These are phyloP conservation scores for Inonotus hispidus DNA, from an alignment of 1,284 basidiomycete species.

Conservation along the genomic window DNA sequence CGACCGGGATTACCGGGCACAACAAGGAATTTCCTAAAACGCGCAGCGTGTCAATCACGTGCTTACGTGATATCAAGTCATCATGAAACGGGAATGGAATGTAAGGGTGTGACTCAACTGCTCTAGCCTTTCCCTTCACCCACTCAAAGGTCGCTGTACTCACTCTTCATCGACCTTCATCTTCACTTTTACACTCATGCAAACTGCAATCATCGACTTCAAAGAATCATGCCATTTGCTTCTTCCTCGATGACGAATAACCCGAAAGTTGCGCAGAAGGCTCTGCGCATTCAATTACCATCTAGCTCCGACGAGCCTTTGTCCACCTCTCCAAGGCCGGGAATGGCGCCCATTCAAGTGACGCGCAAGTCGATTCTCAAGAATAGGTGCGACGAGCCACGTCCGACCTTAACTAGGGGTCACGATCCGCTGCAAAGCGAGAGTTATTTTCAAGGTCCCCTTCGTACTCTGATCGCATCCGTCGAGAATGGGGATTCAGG, in stretches of 20 bases:
- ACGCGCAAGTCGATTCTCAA: neutral
- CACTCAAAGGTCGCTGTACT: neutral
- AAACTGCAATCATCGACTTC: neutral
- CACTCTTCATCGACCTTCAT: neutral
- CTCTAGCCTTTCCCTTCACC: neutral
- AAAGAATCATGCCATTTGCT: neutral
- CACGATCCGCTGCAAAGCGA: conserved; percentile 7
- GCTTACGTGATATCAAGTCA: neutral
- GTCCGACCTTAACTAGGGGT: neutral
- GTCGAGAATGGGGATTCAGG: neutral
- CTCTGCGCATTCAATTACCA: neutral
- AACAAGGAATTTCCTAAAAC: neutral
- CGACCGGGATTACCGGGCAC: neutral
- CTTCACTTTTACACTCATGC: neutral
- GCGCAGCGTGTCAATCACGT: conserved; percentile 1
- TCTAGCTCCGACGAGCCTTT: neutral
- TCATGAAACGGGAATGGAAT: neutral
- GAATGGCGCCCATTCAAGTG: neutral
- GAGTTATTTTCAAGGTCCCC: conserved; percentile 6
- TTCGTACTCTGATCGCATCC: conserved; percentile 13
- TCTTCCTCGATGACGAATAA: neutral
- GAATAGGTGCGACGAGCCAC: neutral
- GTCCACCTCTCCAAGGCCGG: neutral
- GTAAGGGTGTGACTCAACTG: neutral
- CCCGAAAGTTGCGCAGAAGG: neutral